Evolutionary conservation across 2,329 filamentous ascomycete species (phyloP), one percentile per base, ranked within the genome.

Genomic region (Talaromyces sp.): DNA sequence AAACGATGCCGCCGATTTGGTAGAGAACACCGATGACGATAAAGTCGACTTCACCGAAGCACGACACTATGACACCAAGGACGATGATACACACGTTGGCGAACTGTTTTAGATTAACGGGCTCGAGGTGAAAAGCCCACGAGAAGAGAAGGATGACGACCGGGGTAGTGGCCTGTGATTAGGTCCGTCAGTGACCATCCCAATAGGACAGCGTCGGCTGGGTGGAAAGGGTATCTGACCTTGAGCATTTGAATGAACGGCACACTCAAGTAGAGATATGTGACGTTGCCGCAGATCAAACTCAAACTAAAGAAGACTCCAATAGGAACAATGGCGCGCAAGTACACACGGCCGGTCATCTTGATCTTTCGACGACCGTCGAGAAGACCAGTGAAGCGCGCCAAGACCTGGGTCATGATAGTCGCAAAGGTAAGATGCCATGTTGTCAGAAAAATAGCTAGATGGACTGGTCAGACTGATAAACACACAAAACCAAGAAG

Each of bases 161-260:
- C 17, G 95, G 95, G 42, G 91, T 98, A 49, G 92, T 96, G 67
- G 95, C 95, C 91, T 93, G 66, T 49, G 55, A 33, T 47, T 9
- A 27, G 57, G 5, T 15, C 19, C n/a, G 28, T 68, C 27, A 68
- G 63, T 52, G 62, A 54, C 55, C 28, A 39, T 13, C 27, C 47
- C n/a, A 30, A 47, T 30, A n/a, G 7, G 19, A n/a, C 30, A 5
- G 28, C 17, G 27, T 22, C 22, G 15, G 27, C 4, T 30, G n/a
- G 19, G 27, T 27, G 28, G 28, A 42, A 59, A 9, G n/a, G 17
- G 17, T 32, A 22, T 83, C 90, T 69, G 80, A 92, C 89, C 90
- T 98, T 98, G 77, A 98, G 87, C 93, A 98, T 98, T 83, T 98
- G 93, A 72, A 98, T 98, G 77, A 98, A 98, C 63, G 93, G 90